These are phyloP conservation scores for Gastroboletus turbinatus DNA, from an alignment of 1,284 basidiomycete genomes.

Conservation along the genomic window DNA sequence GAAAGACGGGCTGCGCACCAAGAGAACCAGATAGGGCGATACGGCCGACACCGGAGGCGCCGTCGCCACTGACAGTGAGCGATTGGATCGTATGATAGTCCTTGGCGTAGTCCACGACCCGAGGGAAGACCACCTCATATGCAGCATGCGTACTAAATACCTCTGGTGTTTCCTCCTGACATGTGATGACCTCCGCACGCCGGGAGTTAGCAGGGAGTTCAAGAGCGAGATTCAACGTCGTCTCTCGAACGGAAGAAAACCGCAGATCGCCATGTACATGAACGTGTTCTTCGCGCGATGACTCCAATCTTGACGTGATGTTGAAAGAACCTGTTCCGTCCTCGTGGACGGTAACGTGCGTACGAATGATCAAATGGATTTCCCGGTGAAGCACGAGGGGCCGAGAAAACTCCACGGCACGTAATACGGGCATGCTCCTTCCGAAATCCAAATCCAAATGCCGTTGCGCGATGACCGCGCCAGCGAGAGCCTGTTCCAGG, in stretches of 20 bases:
- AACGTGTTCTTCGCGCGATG: slow-evolving; percentile 34
- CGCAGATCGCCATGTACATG: slow-evolving; percentile 53
- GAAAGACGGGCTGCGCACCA: slow-evolving; percentile 55
- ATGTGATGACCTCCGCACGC: slow-evolving; percentile 35
- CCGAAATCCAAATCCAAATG: slow-evolving; percentile 32
- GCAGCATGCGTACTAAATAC: slow-evolving; percentile 54
- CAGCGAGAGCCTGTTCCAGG: slow-evolving; percentile 53
- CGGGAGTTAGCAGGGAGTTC: slow-evolving; percentile 38
- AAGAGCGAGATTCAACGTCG: slow-evolving; percentile 41
- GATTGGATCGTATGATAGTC: slow-evolving; percentile 57
- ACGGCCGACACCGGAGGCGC: slow-evolving; percentile 53
- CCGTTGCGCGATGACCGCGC: slow-evolving; percentile 38
- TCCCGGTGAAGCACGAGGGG: slow-evolving; percentile 51
- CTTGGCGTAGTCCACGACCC: slow-evolving; percentile 62
- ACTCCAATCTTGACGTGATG: slow-evolving; percentile 41
- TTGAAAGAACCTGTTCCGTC: slow-evolving; percentile 45
- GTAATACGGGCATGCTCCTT: slow-evolving; percentile 41
- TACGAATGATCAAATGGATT: slow-evolving; percentile 38
- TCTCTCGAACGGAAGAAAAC: slow-evolving; percentile 34
- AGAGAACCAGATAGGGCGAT: slow-evolving; percentile 44
- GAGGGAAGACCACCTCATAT: slow-evolving; percentile 67
- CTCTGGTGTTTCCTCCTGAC: slow-evolving; percentile 36
- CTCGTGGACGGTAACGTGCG: slow-evolving; percentile 40
- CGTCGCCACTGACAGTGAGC: slow-evolving; percentile 48
- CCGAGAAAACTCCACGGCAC: slow-evolving; percentile 47